Evolutionary conservation across 495 filamentous ascomycete species (phyloP).

Genomic region (Extremus antarcticus): DNA sequence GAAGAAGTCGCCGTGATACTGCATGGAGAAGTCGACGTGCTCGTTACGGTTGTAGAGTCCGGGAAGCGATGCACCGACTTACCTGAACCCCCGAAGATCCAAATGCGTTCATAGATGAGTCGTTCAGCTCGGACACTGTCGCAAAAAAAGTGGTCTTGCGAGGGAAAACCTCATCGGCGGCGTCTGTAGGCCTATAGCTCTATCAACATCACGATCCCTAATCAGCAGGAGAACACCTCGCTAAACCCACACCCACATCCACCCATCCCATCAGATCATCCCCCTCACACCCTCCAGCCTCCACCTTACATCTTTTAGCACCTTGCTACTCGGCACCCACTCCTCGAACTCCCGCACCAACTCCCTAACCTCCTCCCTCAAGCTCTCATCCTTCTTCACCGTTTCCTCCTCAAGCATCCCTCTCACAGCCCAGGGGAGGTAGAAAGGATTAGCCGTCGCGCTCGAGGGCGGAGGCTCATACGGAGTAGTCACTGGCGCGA

Average conservation of each 20-base stretch:
- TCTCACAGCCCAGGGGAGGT: conserved; percentile 87
- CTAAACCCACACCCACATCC: neutral
- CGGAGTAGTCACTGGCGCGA: conserved; percentile 20
- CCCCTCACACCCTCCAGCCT: conserved; percentile 83
- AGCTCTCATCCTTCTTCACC: conserved; percentile 66
- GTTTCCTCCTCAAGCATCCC: conserved; percentile 86
- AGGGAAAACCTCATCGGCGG: too few relatives aligned
- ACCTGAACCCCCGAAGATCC: too few relatives aligned
- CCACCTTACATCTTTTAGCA: conserved; percentile 91
- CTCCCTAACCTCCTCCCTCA: conserved; percentile 56
- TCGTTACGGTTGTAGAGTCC: too few relatives aligned
- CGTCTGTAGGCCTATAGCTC: too few relatives aligned
- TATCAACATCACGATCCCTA: too few relatives aligned
- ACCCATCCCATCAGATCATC: conserved; percentile 47
- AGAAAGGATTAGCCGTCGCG: conserved; percentile 56
- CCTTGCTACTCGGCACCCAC: conserved; percentile 84
- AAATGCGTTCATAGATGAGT: too few relatives aligned
- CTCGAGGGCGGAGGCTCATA: conserved; percentile 16
- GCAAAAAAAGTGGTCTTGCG: too few relatives aligned
- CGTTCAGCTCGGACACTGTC: too few relatives aligned
- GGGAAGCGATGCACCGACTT: too few relatives aligned
- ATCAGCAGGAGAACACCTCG: neutral
- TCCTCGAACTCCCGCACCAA: conserved; percentile 81
- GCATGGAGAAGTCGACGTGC: too few relatives aligned
- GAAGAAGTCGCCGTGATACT: too few relatives aligned